Evolutionary conservation across 495 filamentous ascomycete genomes (phyloP).

Genomic region (Talaromyces stipitatus): DNA sequence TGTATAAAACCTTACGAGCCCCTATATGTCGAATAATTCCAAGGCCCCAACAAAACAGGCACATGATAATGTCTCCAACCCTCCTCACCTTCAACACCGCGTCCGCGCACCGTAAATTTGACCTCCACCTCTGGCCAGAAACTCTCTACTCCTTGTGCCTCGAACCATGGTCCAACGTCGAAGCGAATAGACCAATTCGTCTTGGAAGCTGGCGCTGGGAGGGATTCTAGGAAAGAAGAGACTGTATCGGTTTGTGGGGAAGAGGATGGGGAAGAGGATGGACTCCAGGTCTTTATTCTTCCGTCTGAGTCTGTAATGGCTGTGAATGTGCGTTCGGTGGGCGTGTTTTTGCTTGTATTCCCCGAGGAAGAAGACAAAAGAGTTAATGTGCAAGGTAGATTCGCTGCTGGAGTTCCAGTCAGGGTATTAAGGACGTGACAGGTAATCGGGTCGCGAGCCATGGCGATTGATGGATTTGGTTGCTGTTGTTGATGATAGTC

Average conservation of each 20-base stretch:
- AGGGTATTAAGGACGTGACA: constrained; percentile 68
- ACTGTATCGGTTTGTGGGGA: constrained; percentile 35
- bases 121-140: constrained; percentile 93
- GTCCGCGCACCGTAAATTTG: constrained; percentile 63
- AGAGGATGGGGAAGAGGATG: constrained; percentile 38
- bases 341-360: constrained; percentile 14
- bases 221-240: constrained; percentile 39
- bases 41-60: constrained; percentile 80
- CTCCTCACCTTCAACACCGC: constrained; percentile 47
- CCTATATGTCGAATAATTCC: constrained; percentile 89
- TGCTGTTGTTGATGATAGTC: constrained; percentile 12
- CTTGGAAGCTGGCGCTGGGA: constrained; percentile 30
- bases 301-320: constrained; percentile 79
- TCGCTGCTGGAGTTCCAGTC: constrained; percentile 54
- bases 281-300: constrained; percentile 71
- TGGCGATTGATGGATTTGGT: constrained; percentile 46
- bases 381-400: constrained; percentile 49
- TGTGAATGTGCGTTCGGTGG: constrained; percentile 40
- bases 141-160: constrained; percentile 56
- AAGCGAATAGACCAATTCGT: constrained; percentile 69
- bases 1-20: constrained; percentile 38
- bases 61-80: constrained; percentile 83
- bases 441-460: constrained; percentile 68
- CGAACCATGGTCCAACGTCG: constrained; percentile 71
- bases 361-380: constrained; percentile 30